phyloP scores from a whole-genome alignment of 495 filamentous ascomycete genomes.

The Jackrogersella minutella region DNA sequence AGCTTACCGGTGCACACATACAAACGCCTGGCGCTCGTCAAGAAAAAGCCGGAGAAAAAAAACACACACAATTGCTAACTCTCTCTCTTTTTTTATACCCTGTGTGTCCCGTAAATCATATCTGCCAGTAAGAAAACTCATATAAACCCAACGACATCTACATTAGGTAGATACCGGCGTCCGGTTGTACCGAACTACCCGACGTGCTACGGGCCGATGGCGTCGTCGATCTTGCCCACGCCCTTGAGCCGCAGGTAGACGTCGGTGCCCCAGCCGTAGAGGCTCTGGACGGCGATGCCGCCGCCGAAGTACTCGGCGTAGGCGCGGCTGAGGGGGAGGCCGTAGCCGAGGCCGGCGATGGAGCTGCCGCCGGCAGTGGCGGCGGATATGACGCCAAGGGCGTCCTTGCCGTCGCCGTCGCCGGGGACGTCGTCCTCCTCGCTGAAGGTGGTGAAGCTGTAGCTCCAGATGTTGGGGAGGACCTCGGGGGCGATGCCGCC shows the following conservation, averaged over 20 bases:
- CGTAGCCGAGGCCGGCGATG: constrained; percentile 91
- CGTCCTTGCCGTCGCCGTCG: constrained; percentile 60
- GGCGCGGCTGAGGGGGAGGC: constrained; percentile 86
- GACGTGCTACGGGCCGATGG: constrained; percentile 8
- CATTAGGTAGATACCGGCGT: background rate
- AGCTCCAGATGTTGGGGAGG: constrained; percentile 89
- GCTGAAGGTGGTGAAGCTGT: constrained; percentile 93
- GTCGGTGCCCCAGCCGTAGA: constrained; percentile 89
- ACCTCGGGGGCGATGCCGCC: constrained; percentile 88
- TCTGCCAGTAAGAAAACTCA: no score
- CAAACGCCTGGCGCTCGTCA: no score
- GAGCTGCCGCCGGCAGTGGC: constrained; percentile 72
- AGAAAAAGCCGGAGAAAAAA: no score
- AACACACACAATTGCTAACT: no score
- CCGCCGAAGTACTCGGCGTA: constrained; percentile 99
- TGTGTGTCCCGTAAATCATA: no score
- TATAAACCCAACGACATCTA: no score
- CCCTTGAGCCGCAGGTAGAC: constrained; percentile 77
- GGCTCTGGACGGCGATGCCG: constrained; percentile 90
- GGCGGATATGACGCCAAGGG: constrained; percentile 74
- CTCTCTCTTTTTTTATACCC: no score
- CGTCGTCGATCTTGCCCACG: constrained; percentile 69
- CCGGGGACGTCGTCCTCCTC: constrained; percentile 58
- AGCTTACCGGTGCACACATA: no score
- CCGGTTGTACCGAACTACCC: no score